Percentiles rank a stretch among this genome's conserved stretches.
phyloP scores from a whole-genome alignment of 192 early-diverging fungal genomes.

The Umbelopsis sp. region DNA sequence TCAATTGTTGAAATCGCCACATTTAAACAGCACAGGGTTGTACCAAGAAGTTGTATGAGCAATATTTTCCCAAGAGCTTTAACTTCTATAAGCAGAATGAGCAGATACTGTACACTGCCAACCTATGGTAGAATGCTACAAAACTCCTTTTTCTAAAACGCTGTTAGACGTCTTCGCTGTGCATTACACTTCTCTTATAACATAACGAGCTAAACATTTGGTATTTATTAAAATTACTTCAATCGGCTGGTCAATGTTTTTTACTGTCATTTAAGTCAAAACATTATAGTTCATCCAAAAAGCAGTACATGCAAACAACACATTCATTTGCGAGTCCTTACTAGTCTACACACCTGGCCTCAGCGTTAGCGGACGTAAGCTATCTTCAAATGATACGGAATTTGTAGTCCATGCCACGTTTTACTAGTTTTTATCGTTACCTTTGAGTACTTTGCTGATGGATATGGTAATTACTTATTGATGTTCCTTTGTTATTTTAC shows the following conservation, averaged over 20 bases:
- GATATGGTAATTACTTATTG: not conserved
- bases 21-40: too few relatives aligned
- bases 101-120: too few relatives aligned
- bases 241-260: not conserved
- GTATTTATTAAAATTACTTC: not conserved
- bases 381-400: not conserved
- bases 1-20: too few relatives aligned
- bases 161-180: too few relatives aligned
- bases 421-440: not conserved
- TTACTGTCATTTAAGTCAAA: not conserved
- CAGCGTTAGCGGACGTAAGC: not conserved
- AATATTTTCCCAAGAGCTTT: too few relatives aligned
- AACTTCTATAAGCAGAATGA: too few relatives aligned
- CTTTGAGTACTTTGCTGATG: not conserved
- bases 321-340: not conserved
- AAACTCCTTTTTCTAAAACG: too few relatives aligned
- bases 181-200: too few relatives aligned
- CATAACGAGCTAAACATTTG: not conserved
- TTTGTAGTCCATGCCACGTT: not conserved
- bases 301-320: constrained; percentile 9
- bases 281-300: constrained; percentile 18
- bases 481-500: not conserved
- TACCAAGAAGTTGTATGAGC: too few relatives aligned
- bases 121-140: too few relatives aligned
- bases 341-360: not conserved